These are phyloP conservation scores for Podochytrium sp. DNA, from an alignment of 192 early-diverging fungal species.

Conservation along the genomic window DNA sequence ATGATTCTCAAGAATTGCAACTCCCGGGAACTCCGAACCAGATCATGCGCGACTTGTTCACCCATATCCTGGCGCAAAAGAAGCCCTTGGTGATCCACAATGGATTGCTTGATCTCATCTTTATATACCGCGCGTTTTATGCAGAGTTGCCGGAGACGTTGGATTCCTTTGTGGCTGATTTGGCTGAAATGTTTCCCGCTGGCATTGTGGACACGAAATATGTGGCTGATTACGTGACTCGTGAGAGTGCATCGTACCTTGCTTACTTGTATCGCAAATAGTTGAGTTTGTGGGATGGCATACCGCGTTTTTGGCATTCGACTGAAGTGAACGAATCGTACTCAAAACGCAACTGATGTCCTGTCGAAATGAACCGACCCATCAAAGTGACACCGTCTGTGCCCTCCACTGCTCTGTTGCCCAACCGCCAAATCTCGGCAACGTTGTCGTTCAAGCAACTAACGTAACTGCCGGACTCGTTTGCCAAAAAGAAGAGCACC, in stretches of 20 bases:
- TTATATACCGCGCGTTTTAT: slow-evolving; percentile 89
- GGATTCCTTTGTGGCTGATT: slow-evolving; percentile 73
- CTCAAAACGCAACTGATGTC: not conserved
- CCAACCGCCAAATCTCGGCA: slow-evolving; percentile 16
- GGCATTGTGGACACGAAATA: slow-evolving; percentile 96
- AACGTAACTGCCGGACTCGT: not conserved
- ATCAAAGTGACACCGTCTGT: slow-evolving; percentile 21
- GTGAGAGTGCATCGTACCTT: slow-evolving; percentile 69
- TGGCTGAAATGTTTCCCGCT: slow-evolving; percentile 79
- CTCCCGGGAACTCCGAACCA: slow-evolving; percentile 31
- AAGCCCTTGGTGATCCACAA: slow-evolving; percentile 90
- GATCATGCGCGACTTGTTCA: slow-evolving; percentile 43
- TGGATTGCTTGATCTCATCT: slow-evolving; percentile 91
- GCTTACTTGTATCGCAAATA: slow-evolving; percentile 71
- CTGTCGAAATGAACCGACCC: not conserved
- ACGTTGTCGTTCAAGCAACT: not conserved
- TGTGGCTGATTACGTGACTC: slow-evolving; percentile 68
- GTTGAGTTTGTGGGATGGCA: slow-evolving; percentile 16
- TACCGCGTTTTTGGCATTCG: not conserved
- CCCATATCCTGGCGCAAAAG: slow-evolving; percentile 38
- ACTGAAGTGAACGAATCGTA: not conserved
- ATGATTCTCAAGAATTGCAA: slow-evolving; percentile 21
- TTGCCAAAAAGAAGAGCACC: not conserved
- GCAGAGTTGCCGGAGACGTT: slow-evolving; percentile 74
- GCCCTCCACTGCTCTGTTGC: not conserved